These are phyloP conservation scores for Fraxinus ornus DNA, from an alignment of 305 asterid species.

Conservation along the genomic window DNA sequence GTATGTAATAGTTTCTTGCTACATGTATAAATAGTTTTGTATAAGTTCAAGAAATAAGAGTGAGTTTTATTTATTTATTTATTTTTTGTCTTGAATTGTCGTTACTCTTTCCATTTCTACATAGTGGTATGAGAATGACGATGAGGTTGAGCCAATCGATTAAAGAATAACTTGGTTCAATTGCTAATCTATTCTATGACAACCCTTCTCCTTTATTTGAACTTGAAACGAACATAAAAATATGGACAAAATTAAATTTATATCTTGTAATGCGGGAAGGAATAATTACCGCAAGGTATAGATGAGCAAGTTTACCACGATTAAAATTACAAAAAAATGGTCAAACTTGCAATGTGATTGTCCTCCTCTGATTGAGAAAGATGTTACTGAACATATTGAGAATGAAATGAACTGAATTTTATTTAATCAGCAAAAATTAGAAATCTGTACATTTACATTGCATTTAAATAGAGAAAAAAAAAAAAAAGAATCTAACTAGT, in stretches of 20 bases:
- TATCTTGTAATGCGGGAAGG: background rate
- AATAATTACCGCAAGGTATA: background rate
- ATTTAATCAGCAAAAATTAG: too few relatives aligned
- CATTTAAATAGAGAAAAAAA: too few relatives aligned
- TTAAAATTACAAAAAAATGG: background rate
- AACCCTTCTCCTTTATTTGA: background rate
- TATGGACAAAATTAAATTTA: background rate
- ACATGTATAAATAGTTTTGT: background rate
- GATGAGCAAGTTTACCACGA: background rate
- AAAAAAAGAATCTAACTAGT: too few relatives aligned
- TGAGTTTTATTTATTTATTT: background rate
- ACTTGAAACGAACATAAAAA: background rate
- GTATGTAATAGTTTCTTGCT: background rate
- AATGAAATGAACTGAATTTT: too few relatives aligned
- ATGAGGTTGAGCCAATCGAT: background rate
- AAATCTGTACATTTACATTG: too few relatives aligned
- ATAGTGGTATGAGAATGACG: background rate
- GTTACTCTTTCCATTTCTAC: background rate
- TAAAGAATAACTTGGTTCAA: background rate
- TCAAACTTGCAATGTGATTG: background rate
- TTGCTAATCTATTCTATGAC: background rate
- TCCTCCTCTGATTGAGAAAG: background rate
- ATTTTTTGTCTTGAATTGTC: background rate
- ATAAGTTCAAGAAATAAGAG: background rate
- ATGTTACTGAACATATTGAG: background rate